Evolutionary conservation across 352 stramenopile species (phyloP), one percentile per base, ranked within the genome.

Genomic region (Globisporangium uncinulatum): DNA sequence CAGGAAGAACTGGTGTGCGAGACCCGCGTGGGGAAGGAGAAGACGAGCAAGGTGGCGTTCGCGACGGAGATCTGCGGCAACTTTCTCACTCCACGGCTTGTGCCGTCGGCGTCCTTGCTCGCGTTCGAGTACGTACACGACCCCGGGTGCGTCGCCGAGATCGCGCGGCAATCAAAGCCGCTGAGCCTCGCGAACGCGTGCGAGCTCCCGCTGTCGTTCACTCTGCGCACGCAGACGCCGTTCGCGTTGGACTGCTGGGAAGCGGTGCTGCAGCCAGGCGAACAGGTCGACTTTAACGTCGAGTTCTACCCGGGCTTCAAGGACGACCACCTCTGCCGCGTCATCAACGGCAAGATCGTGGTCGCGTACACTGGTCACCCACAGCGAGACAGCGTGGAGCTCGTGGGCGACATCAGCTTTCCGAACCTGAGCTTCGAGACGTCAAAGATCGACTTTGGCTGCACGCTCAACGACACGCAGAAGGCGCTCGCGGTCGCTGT

Each of bases 391-490:
- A 81, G 60, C 32, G 71, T 98, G 14, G 75, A 94, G 3, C 63
- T 98, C 4, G 49, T 92, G 8, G 95, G 85, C 1, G 86, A 98
- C 44, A 97, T 98, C 44, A 93, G 89, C 52, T 98, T 97, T 50
- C 95, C 95, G 1, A 98, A 98, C 54, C 70, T 98, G 6, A 63
- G 87, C 45, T 98, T 98, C 52, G 91, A 98, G 60, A 89, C 61
- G 31, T 79, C 71, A 13, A 83, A 83, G 37, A 83, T 98, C 39
- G 92, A 97, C 56, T 98, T 98, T 62, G 95, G 95, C 24, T 97
- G 89, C 65, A 84, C 96, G 19, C 74, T 98, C 32, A 98, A 98
- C 63, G 95, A 98, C 67, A 98, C 95, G 13, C 91, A 95, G 53
- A 96, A 96, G 56, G 85, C 89, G 20, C 76, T 96, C 54, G 67